A percentile compares a stretch with the other conserved stretches of the same genome.
Conservation (phyloP, 805 yeast species). For the Barnettozyma siamensis region DNA sequence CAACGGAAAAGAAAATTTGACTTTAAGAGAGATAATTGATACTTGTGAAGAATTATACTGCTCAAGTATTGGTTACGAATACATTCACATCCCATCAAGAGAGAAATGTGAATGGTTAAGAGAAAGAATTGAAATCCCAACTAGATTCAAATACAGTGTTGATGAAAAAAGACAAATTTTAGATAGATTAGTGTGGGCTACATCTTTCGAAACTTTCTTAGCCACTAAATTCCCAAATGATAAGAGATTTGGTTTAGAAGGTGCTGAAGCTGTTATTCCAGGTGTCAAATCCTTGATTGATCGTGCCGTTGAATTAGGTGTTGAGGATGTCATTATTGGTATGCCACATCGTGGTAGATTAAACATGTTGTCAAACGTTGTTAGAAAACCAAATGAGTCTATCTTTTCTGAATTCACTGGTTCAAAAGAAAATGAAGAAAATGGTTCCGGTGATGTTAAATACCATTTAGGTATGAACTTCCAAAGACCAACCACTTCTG, state of each 20-base stretch:
- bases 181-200: conserved; percentile 95
- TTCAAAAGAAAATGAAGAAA: conserved; percentile 78
- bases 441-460: conserved; percentile 97
- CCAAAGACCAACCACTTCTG: conserved; percentile 97
- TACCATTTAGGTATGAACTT: conserved; percentile 99
- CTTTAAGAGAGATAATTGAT: conserved; percentile 70
- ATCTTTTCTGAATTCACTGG: conserved; percentile 96
- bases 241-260: conserved; percentile 97
- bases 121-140: conserved; percentile 90
- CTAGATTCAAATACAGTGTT: conserved; percentile 71
- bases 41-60: conserved; percentile 84
- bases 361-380: conserved; percentile 96
- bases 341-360: conserved; percentile 99
- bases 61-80: conserved; percentile 86
- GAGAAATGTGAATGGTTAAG: conserved; percentile 98
- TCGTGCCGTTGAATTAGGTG: conserved; percentile 85
- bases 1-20: conserved; percentile 52
- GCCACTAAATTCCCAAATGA: conserved; percentile 96
- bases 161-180: conserved; percentile 95
- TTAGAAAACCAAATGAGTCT: conserved; percentile 97
- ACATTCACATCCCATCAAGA: conserved; percentile 93
- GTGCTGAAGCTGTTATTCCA: conserved; percentile 94
- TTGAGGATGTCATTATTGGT: conserved; percentile 95
- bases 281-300: conserved; percentile 96
- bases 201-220: conserved; percentile 87